phyloP scores from a whole-genome alignment of 1,284 basidiomycete genomes.

The Phlebopus sp. region DNA sequence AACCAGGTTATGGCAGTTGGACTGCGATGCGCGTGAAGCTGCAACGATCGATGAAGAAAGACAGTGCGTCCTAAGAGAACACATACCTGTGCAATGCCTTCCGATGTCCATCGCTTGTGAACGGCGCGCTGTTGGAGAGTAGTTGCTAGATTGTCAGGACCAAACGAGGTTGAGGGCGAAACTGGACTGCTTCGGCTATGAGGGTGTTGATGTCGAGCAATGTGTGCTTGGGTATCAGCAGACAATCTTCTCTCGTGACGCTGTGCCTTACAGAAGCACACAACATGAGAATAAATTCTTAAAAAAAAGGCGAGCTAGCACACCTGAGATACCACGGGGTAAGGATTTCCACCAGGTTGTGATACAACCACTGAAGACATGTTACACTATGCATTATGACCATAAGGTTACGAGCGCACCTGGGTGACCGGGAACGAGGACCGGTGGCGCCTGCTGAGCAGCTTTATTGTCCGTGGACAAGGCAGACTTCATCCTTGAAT shows the following conservation, averaged over 20 bases:
- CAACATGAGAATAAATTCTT: neutral
- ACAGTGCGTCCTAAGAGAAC: neutral
- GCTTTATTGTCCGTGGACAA: conserved; percentile 2
- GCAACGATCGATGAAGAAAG: conserved; percentile 10
- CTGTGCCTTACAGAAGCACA: neutral
- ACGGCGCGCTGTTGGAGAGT: conserved; percentile 5
- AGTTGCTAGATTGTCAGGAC: conserved; percentile 4
- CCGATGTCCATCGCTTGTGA: conserved; percentile 18
- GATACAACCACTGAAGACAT: neutral
- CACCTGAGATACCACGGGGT: conserved; percentile 16
- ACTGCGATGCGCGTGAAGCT: conserved; percentile 10
- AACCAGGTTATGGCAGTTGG: conserved; percentile 16
- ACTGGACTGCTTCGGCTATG: conserved; percentile 10
- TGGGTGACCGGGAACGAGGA: conserved; percentile 1
- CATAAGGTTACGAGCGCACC: conserved; percentile 7
- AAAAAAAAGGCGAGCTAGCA: neutral
- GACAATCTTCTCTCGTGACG: neutral
- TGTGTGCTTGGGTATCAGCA: conserved; percentile 2
- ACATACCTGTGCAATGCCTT: conserved; percentile 18
- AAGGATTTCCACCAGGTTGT: conserved; percentile 4
- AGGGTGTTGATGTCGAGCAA: neutral
- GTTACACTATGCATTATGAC: neutral
- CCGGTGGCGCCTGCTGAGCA: conserved; percentile 7
- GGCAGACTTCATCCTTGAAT: conserved; percentile 16
- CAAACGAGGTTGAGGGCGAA: conserved; percentile 8